Conservation (phyloP, 768 basidiomycete species). For the Amanita pseudoporphyria region DNA sequence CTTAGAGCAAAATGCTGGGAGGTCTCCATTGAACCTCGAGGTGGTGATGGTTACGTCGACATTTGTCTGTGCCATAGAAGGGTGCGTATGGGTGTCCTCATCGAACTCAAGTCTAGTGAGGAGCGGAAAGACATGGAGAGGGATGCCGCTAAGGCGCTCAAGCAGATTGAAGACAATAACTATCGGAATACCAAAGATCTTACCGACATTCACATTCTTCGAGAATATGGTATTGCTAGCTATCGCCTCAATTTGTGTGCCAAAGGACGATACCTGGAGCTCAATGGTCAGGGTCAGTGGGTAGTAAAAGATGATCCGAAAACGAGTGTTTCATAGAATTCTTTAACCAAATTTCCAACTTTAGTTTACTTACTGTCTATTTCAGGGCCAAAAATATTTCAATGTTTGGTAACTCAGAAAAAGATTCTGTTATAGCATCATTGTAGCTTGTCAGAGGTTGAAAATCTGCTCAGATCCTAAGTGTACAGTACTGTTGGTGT, state of each 20-base stretch:
- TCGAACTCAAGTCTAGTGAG: slow-evolving; percentile 10
- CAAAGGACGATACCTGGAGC: no score
- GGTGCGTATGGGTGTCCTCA: slow-evolving; percentile 8
- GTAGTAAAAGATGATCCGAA: slow-evolving; percentile 10
- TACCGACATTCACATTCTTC: no score
- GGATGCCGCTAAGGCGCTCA: slow-evolving; percentile 7
- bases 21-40: slow-evolving; percentile 8
- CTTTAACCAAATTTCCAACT: not conserved
- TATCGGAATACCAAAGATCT: slow-evolving; percentile 7
- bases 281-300: no score
- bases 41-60: slow-evolving; percentile 8
- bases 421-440: no score
- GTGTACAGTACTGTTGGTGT: no score
- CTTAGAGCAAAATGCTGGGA: slow-evolving; percentile 6
- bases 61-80: slow-evolving; percentile 9
- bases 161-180: slow-evolving; percentile 9
- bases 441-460: no score
- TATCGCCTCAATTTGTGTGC: slow-evolving; percentile 10
- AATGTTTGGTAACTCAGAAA: no score
- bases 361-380: no score
- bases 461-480: no score
- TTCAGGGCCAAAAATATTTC: no score
- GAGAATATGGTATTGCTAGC: slow-evolving; percentile 11
- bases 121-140: no score
- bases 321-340: slow-evolving; percentile 5